Base-by-base conservation (phyloP, 257 asterid species). In the Lantana camara region DNA sequence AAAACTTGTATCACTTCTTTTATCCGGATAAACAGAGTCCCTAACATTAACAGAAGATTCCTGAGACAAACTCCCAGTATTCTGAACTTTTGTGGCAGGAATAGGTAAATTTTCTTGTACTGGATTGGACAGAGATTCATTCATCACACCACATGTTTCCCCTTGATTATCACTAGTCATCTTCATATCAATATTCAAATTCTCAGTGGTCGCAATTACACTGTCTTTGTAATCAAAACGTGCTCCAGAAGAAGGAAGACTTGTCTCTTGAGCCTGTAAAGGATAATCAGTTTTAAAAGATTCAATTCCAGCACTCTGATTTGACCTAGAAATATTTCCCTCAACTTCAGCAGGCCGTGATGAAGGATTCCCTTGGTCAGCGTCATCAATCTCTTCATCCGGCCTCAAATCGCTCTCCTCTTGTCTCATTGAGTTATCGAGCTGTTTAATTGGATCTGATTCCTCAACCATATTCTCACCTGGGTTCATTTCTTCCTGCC, bases 401-500 rank as follows among this genome's bases (percentile, higher is more conserved):
- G 76, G 72, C 75, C 44, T 63, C 64, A 52, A 53, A 52, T 57
- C 58, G 67, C 64, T 47, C 49, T 80, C 89, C 73, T 61, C 74
- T 74, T 65, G 66, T 57, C 60, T 46, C 37, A 76, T 54, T 30
- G 82, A 59, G 70, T 73, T 71, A 68, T 81, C 86, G 37, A 71
- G 67, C 67, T 75, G 85, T 73, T 75, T 74, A 59, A 69, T 80
- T 47, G 79, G 77, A 64, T 73, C 81, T 44, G 93, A 79, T 57
- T 81, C 83, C 63, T 68, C 77, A 10, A 77, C 60, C 48, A 70
- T 68, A 61, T 83, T 76, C 66, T 85, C 96, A 67, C 73, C 94
- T 68, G 77, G 85, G 58, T 77, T 74, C 86, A 83, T 79, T 70
- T 88, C 98, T 76, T 91, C 98, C 81, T 91, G 99, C 29, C 97